Conservation (phyloP, 129 eudicot species). For the Arctium lappa region DNA sequence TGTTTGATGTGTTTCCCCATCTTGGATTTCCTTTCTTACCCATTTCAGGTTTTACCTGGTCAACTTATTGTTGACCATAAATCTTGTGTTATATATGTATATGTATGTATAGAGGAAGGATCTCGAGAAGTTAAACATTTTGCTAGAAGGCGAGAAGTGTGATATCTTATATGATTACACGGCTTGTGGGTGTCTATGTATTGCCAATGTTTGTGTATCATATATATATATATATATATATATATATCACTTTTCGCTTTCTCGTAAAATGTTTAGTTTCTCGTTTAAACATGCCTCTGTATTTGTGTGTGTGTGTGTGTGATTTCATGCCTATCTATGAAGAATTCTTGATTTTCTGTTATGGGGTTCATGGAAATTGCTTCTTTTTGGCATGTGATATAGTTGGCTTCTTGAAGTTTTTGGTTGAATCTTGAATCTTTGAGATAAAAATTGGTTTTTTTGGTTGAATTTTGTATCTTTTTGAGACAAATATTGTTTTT, state of each 20-base stretch:
- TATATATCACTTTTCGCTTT: too few relatives aligned
- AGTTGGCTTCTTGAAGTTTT: not conserved
- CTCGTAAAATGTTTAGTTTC: too few relatives aligned
- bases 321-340: not conserved
- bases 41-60: slow-evolving; percentile 2
- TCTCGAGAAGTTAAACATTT: too few relatives aligned
- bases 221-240: too few relatives aligned
- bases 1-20: slow-evolving; percentile 6
- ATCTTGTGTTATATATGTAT: not conserved
- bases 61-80: slow-evolving; percentile 9
- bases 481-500: slow-evolving; percentile 14
- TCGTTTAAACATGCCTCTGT: too few relatives aligned
- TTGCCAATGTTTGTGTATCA: too few relatives aligned
- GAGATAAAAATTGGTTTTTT: slow-evolving; percentile 11
- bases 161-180: too few relatives aligned
- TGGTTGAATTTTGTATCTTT: slow-evolving; percentile 12
- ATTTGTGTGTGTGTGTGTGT: not conserved
- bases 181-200: too few relatives aligned
- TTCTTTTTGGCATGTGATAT: slow-evolving; percentile 31
- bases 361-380: slow-evolving; percentile 1
- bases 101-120: too few relatives aligned
- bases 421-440: slow-evolving; percentile 14
- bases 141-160: too few relatives aligned
- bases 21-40: slow-evolving; percentile 8
- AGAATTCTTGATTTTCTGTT: not conserved